Conservation (phyloP, 2,329 filamentous ascomycete species). For the Leptographium galeiforme region DNA sequence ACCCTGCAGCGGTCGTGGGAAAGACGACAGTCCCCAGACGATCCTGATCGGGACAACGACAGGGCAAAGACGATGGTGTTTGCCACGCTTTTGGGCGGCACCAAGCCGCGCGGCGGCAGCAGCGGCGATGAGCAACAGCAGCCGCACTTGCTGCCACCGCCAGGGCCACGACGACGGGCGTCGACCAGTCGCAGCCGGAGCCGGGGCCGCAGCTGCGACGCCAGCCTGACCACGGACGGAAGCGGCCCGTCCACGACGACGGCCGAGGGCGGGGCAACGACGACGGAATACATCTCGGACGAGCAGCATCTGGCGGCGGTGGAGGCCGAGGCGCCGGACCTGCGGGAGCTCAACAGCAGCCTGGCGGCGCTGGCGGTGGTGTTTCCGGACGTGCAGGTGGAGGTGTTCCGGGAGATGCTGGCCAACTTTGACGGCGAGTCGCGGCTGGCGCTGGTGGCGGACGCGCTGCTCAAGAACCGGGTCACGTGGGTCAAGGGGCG, state of each 20-base stretch:
- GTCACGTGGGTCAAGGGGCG: conserved; percentile 58
- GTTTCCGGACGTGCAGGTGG: conserved; percentile 69
- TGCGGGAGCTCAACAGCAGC: conserved; percentile 56
- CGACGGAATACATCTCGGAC: conserved; percentile 38
- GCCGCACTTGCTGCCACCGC: background rate
- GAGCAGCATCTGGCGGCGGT: conserved; percentile 37
- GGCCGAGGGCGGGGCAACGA: conserved; percentile 5
- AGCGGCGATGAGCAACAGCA: background rate
- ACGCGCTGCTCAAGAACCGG: conserved; percentile 60
- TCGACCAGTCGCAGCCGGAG: background rate
- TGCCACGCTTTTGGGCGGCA: background rate
- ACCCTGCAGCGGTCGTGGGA: too few relatives aligned
- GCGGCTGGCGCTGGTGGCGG: conserved; percentile 61
- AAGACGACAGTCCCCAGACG: too few relatives aligned
- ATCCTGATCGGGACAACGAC: too few relatives aligned
- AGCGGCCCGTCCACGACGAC: background rate
- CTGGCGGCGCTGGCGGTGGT: conserved; percentile 56
- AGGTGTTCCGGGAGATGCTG: conserved; percentile 75
- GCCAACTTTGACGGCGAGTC: conserved; percentile 63
- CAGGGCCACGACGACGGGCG: background rate
- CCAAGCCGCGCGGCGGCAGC: background rate
- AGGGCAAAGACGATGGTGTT: background rate
- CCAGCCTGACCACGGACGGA: too few relatives aligned
- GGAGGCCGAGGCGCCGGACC: conserved; percentile 41
- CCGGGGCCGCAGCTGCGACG: background rate